A percentile compares a stretch with the other conserved stretches of the same genome.
Conservation (phyloP, 495 filamentous ascomycete genomes). For the Cercophora sp. region DNA sequence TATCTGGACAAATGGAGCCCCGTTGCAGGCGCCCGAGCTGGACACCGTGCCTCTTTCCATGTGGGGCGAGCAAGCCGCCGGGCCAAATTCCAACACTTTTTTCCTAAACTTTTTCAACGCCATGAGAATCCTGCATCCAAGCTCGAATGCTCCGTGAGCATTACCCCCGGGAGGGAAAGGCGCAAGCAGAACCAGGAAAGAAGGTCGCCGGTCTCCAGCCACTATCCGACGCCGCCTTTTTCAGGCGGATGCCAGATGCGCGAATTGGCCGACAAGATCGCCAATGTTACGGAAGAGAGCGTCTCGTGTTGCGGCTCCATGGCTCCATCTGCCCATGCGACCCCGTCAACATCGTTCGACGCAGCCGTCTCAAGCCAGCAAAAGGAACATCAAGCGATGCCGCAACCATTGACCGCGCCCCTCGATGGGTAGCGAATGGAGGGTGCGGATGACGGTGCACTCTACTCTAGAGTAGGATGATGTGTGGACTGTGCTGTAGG, state of each 20-base stretch:
- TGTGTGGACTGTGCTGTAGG: too few relatives aligned
- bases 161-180: too few relatives aligned
- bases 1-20: too few relatives aligned
- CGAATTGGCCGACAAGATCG: constrained; percentile 7
- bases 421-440: background rate
- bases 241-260: constrained; percentile 6
- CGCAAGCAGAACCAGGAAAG: too few relatives aligned
- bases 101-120: background rate
- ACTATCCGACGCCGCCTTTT: constrained; percentile 1
- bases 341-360: constrained; percentile 1
- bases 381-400: background rate
- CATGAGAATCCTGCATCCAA: background rate
- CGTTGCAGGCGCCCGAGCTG: constrained; percentile 1
- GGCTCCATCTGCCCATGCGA: background rate
- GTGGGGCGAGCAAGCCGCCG: background rate
- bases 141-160: background rate
- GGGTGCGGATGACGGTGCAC: too few relatives aligned
- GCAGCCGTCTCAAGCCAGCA: background rate
- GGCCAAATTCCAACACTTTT: background rate
- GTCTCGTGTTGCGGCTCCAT: constrained; percentile 9
- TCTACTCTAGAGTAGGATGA: background rate
- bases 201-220: background rate
- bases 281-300: background rate
- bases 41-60: background rate
- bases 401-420: background rate